Evolutionary conservation across 2,329 filamentous ascomycete genomes (phyloP), one percentile per base, ranked within the genome.

Genomic region (Stemphylium vesicarium): DNA sequence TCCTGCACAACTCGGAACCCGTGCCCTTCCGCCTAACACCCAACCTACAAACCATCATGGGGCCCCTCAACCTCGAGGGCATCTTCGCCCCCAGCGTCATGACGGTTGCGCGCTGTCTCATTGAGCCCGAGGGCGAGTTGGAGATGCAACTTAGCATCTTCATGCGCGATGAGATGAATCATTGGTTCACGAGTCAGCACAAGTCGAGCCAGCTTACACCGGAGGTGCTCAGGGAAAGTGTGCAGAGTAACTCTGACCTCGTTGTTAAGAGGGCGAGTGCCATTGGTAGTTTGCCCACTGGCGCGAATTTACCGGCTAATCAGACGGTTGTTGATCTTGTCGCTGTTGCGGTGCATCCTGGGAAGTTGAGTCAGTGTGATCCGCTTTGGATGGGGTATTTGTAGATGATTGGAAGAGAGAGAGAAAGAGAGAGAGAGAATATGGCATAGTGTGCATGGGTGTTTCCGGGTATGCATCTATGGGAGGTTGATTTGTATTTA

Each of bases 381-480:
- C 88, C 93, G 54, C 79, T 99, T 66, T 99, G 95, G 92, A 98
- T 98, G 94, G 89, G 92, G 20, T 99, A 96, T 80, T 80, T 98
- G 71, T 98, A 82, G 36, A 33, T 4, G 22, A 5, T 15, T 13
- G 15, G 5, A 4, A 11, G 13, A 32, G 20, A 20, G 8, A 11
- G n/a, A n/a, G n/a, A n/a, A n/a, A n/a, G n/a, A n/a, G n/a, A n/a
- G n/a, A n/a, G n/a, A n/a, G n/a, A n/a, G n/a, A n/a, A n/a, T n/a
- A n/a, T n/a, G n/a, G n/a, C n/a, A n/a, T n/a, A n/a, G n/a, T n/a
- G n/a, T n/a, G n/a, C 36, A 36, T 36, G 20, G 42, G 42, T 35
- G 31, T 44, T 45, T 10, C 1, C 1, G 26, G 26, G 26, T 11
- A 29, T 11, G 26, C 4, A 29, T 11, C 26, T 29, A 29, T 29